Conservation (phyloP, 108 stramenopile species). For the Pseudonitzschia delicatissima region DNA sequence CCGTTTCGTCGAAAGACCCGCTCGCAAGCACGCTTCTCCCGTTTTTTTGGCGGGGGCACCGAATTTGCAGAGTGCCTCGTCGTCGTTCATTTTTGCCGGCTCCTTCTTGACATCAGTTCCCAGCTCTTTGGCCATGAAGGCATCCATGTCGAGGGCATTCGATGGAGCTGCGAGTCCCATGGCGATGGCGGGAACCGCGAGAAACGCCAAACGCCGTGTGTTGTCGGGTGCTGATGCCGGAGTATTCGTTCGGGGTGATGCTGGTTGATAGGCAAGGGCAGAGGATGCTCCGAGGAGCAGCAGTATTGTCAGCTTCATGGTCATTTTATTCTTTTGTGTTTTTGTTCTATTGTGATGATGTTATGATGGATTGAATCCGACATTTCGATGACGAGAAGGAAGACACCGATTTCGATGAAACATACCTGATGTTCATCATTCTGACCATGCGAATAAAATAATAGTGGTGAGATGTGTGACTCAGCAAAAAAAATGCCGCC, state of each 20-base stretch:
- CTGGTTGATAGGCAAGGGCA: background rate
- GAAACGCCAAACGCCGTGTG: background rate
- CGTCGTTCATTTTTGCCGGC: constrained; percentile 34
- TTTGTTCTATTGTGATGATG: no score
- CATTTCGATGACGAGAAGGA: no score
- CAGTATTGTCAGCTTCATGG: no score
- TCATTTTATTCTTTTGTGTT: no score
- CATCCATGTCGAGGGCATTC: constrained; percentile 39
- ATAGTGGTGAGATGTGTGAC: no score
- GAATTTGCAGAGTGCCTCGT: constrained; percentile 52
- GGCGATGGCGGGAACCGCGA: background rate
- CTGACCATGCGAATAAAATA: no score
- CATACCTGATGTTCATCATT: no score
- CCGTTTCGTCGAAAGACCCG: constrained; percentile 33
- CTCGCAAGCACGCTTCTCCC: constrained; percentile 53
- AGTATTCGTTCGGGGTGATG: background rate
- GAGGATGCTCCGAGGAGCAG: background rate
- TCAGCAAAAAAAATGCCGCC: no score
- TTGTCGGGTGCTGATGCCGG: background rate
- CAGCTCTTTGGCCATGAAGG: constrained; percentile 30
- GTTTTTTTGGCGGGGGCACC: constrained; percentile 42
- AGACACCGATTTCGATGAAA: no score
- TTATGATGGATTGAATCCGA: no score
- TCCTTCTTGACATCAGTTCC: background rate
- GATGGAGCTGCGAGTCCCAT: background rate